Percentiles rank a stretch among this genome's conserved stretches.
Conservation (phyloP, 2,329 filamentous ascomycete species). For the Ophiostoma perfectum region DNA sequence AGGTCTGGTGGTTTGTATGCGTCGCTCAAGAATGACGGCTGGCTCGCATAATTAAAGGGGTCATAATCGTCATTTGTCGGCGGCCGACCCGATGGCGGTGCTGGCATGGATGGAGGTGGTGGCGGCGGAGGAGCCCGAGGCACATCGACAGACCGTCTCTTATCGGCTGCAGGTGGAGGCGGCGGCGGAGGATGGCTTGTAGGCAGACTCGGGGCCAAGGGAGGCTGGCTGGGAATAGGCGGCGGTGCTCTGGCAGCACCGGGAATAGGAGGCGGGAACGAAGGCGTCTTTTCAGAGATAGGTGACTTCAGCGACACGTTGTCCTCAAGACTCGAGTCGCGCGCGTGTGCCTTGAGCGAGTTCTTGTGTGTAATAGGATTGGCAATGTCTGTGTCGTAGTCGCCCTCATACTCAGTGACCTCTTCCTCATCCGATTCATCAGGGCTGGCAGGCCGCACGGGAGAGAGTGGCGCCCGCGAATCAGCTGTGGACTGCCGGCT, state of each 20-base stretch:
- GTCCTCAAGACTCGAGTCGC: conserved; percentile 71
- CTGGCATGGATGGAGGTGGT: conserved; percentile 59
- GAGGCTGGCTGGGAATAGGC: conserved; percentile 54
- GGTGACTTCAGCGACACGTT: conserved; percentile 57
- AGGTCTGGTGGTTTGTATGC: conserved; percentile 44
- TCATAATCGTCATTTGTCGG: conserved; percentile 62
- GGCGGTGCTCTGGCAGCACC: conserved; percentile 58
- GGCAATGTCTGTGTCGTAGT: conserved; percentile 96
- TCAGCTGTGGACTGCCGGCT: conserved; percentile 58
- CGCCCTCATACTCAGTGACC: conserved; percentile 90
- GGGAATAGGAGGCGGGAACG: conserved; percentile 53
- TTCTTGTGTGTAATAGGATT: conserved; percentile 93
- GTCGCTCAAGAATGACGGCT: conserved; percentile 42
- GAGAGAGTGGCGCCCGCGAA: conserved; percentile 39
- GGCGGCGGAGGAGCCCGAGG: conserved; percentile 67
- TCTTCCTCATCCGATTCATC: conserved; percentile 72
- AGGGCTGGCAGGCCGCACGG: conserved; percentile 35
- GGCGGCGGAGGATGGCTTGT: conserved; percentile 49
- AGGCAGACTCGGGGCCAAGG: conserved; percentile 29
- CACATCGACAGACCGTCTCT: conserved; percentile 62
- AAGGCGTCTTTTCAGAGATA: conserved; percentile 40
- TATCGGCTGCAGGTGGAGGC: conserved; percentile 36
- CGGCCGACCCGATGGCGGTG: conserved; percentile 44
- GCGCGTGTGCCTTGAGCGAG: conserved; percentile 74
- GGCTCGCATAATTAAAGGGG: conserved; percentile 52